Base-by-base conservation (phyloP, 2,329 filamentous ascomycete species). In the Ceratocystis papillata region DNA sequence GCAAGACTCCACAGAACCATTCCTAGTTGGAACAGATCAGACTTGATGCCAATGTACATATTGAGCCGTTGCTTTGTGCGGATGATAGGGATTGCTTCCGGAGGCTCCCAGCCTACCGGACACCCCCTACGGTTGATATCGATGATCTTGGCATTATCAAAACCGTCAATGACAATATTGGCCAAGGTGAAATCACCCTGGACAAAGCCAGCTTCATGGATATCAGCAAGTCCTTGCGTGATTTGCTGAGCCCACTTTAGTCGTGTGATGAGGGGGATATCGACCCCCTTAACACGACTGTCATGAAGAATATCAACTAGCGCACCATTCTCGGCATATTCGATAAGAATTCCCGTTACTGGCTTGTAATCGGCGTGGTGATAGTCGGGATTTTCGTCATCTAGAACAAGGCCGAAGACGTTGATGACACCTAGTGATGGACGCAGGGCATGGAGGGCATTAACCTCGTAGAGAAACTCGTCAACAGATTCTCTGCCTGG, bases 1-100 rank as follows among this genome's bases (percentile, higher is more conserved):
- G 90, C 93, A 59, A 99, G 78, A 25, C 90, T 90, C 90, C 93
- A 99, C 2, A 99, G 78, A 1, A 96, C 91, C 94, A 99, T 99
- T 4, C 94, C 94, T 4, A 97, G 81, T 75, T 99, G 94, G 72
- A 88, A 99, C 1, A 99, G 79, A 75, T 99, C 94, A 0, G 93
- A 96, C 76, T 99, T 99, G 73, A 96, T 91, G 12, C 94, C 93
- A 73, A 99, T 97, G 73, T 96, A 96, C 87, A 97, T 96, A 59
- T 89, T 88, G 64, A 99, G 92, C 37, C 90, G 84, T 75, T 96
- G 92, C 67, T 89, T 89, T 74, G 87, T 92, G 70, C 93, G 87
- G 68, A 97, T 90, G 65, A 97, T 84, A 5, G 84, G 83, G 17
- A 87, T 87, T 66, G 95, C 88, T 76, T 99, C 94, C 3, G 94